Percentiles rank a stretch among this genome's conserved stretches.
These are phyloP conservation scores for Acorus calamus DNA, from an alignment of 106 monocot genomes.

Conservation along the genomic window DNA sequence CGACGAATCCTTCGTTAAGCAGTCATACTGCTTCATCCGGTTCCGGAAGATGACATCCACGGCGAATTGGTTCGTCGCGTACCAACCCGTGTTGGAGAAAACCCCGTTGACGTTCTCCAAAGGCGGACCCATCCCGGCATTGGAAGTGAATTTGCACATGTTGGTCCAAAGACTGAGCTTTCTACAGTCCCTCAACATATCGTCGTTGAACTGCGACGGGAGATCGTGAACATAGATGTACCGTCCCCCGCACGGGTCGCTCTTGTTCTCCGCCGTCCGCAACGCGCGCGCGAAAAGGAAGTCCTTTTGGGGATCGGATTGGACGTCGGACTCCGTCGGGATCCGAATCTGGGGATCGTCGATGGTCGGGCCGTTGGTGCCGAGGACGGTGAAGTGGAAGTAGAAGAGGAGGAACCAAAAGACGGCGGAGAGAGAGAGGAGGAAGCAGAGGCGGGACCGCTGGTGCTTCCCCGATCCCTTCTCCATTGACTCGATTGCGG, in stretches of 20 bases:
- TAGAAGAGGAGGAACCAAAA: constrained; percentile 83
- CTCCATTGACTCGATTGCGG: constrained; percentile 53
- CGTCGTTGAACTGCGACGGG: constrained; percentile 55
- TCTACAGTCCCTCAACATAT: constrained; percentile 56
- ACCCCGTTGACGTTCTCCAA: constrained; percentile 53
- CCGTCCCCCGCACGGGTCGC: constrained; percentile 66
- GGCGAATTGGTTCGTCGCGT: constrained; percentile 76
- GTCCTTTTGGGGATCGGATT: constrained; percentile 5
- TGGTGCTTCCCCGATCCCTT: constrained; percentile 42
- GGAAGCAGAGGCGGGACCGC: constrained; percentile 51
- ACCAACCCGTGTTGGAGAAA: constrained; percentile 79
- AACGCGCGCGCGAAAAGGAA: constrained; percentile 37
- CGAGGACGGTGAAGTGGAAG: constrained; percentile 61
- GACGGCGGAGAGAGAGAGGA: constrained; percentile 39
- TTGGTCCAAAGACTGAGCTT: constrained; percentile 65
- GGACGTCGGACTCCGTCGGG: not conserved
- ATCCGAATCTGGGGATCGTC: not conserved
- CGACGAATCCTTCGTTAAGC: constrained; percentile 79
- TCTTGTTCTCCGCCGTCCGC: constrained; percentile 26
- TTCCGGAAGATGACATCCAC: constrained; percentile 83
- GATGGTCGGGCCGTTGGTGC: not conserved
- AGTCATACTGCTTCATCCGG: constrained; percentile 86
- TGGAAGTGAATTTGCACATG: constrained; percentile 68
- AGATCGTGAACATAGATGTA: constrained; percentile 87
- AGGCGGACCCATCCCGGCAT: constrained; percentile 65